These are phyloP conservation scores for Dioscorea dumetorum DNA, from an alignment of 106 monocot species.

Conservation along the genomic window DNA sequence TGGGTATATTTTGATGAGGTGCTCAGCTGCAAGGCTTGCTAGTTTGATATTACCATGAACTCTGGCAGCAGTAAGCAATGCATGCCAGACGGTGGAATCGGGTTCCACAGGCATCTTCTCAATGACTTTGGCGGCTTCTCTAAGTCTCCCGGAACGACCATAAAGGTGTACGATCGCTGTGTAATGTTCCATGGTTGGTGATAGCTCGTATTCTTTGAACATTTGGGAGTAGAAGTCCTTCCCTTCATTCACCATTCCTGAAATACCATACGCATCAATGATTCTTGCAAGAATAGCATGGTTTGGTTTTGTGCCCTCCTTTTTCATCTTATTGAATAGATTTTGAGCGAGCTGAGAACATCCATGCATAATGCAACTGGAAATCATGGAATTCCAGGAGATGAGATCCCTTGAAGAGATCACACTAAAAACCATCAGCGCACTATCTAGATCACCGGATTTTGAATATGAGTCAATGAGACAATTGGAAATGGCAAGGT, in stretches of 20 bases:
- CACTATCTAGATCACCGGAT: constrained; percentile 50
- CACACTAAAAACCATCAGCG: constrained; percentile 38
- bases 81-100: constrained; percentile 51
- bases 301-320: constrained; percentile 40
- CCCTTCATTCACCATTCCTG: constrained; percentile 61
- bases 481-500: constrained; percentile 51
- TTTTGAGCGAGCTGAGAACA: constrained; percentile 27
- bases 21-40: constrained; percentile 35
- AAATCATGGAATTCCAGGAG: constrained; percentile 79
- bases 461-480: constrained; percentile 63
- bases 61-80: constrained; percentile 49
- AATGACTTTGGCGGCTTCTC: constrained; percentile 59
- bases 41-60: constrained; percentile 45
- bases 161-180: constrained; percentile 61
- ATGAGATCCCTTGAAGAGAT: constrained; percentile 38
- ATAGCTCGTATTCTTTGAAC: constrained; percentile 27
- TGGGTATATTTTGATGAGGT: constrained; percentile 43
- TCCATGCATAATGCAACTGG: constrained; percentile 56
- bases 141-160: constrained; percentile 55
- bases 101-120: constrained; percentile 56
- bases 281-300: constrained; percentile 36
- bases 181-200: constrained; percentile 47
- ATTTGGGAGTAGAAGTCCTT: constrained; percentile 44
- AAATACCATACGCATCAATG: constrained; percentile 43
- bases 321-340: constrained; percentile 51